Conservation (phyloP, 2,329 filamentous ascomycete genomes). For the Colletotrichum phormii region DNA sequence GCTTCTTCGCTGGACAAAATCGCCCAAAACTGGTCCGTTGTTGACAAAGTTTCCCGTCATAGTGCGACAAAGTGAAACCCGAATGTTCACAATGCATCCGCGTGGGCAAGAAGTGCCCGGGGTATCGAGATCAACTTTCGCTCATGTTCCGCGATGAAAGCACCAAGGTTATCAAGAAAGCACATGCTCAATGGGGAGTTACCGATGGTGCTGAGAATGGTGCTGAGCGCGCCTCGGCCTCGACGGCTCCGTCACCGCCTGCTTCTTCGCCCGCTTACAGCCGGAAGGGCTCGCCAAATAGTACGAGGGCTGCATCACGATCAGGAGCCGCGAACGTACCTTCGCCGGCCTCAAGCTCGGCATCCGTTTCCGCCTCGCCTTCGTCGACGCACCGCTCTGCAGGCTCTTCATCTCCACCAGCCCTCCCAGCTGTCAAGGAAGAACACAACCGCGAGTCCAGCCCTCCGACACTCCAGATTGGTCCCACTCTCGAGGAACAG, state of each 20-base stretch:
- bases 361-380: constrained; percentile 40
- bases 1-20: not conserved
- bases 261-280: constrained; percentile 39
- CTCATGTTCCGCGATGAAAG: constrained; percentile 76
- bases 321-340: not conserved
- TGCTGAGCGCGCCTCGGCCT: not conserved
- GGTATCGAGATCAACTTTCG: constrained; percentile 73
- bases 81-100: constrained; percentile 73
- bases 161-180: constrained; percentile 70
- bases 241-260: constrained; percentile 37
- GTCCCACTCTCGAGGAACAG: constrained; percentile 57
- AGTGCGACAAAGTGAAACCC: constrained; percentile 72
- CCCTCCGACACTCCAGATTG: constrained; percentile 46
- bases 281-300: constrained; percentile 25
- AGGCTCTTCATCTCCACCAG: constrained; percentile 26
- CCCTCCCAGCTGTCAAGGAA: constrained; percentile 25
- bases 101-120: constrained; percentile 69
- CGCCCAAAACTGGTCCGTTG: not conserved
- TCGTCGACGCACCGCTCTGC: constrained; percentile 32
- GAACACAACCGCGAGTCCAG: constrained; percentile 19
- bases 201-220: constrained; percentile 18
- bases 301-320: not conserved
- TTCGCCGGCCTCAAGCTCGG: not conserved
- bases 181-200: constrained; percentile 62
- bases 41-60: constrained; percentile 19